These are phyloP conservation scores for Colletotrichum lentis DNA, from an alignment of 2,329 filamentous ascomycete genomes.

Conservation along the genomic window DNA sequence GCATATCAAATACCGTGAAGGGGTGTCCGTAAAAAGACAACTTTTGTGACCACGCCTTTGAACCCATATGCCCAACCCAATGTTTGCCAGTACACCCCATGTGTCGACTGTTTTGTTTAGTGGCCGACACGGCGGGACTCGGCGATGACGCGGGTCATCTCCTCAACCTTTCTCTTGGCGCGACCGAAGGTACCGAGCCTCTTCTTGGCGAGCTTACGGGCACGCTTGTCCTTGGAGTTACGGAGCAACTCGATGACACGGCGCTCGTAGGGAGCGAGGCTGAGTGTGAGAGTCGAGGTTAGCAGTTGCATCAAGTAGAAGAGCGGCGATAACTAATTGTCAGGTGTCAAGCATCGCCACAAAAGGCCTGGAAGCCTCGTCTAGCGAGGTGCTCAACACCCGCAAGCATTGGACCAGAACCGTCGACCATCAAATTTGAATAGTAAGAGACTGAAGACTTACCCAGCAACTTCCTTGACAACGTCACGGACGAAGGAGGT, in stretches of 20 bases:
- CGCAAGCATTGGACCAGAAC: neutral
- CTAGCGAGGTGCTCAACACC: neutral
- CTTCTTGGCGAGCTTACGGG: slow-evolving; percentile 99
- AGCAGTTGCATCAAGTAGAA: slow-evolving; percentile 38
- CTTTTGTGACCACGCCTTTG: slow-evolving; percentile 48
- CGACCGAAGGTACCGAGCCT: slow-evolving; percentile 99
- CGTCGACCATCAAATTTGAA: neutral
- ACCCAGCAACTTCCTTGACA: slow-evolving; percentile 98
- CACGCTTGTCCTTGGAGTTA: slow-evolving; percentile 99
- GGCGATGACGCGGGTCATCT: slow-evolving; percentile 97
- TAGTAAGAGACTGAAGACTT: slow-evolving; percentile 52
- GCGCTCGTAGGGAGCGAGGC: slow-evolving; percentile 95
- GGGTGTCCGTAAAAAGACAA: slow-evolving; percentile 41
- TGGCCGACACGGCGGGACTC: slow-evolving; percentile 79
- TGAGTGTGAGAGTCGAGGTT: slow-evolving; percentile 47
- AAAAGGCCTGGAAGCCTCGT: neutral
- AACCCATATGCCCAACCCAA: slow-evolving; percentile 43
- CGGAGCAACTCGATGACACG: slow-evolving; percentile 98
- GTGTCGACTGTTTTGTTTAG: slow-evolving; percentile 52
- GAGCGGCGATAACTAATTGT: neutral
- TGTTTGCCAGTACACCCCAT: slow-evolving; percentile 21
- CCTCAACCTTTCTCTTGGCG: slow-evolving; percentile 99
- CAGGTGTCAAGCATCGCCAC: neutral
- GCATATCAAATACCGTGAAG: slow-evolving; percentile 45
- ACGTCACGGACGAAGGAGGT: slow-evolving; percentile 97